Evolutionary conservation across 495 filamentous ascomycete genomes (phyloP).

Genomic region (Penicillium alfredii): DNA sequence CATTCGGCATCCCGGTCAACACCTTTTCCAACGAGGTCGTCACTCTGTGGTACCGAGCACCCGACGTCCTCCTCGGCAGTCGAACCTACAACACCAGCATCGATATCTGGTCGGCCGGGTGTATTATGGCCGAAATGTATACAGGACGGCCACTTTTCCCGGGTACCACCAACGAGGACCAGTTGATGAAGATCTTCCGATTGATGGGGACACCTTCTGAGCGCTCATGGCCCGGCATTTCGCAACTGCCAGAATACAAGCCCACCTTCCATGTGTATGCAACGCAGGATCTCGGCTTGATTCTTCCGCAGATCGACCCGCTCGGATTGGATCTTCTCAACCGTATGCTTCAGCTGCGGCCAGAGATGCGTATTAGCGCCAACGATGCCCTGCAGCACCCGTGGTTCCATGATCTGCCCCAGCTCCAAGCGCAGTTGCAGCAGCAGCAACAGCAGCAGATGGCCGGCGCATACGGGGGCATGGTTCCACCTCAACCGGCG

Average conservation of each 20-base stretch:
- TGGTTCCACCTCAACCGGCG: conserved; percentile 35
- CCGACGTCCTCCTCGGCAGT: conserved; percentile 84
- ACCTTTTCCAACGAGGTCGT: conserved; percentile 98
- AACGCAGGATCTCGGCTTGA: conserved; percentile 81
- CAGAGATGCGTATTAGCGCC: conserved; percentile 85
- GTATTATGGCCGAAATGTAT: conserved; percentile 99
- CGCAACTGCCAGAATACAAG: conserved; percentile 90
- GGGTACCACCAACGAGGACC: conserved; percentile 93
- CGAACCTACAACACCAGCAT: conserved; percentile 96
- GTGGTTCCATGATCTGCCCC: conserved; percentile 73
- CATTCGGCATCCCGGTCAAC: conserved; percentile 95
- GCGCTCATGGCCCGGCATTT: conserved; percentile 87
- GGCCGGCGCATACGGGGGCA: conserved; percentile 37
- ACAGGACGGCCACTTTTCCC: conserved; percentile 90
- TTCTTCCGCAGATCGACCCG: conserved; percentile 85
- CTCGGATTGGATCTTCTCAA: conserved; percentile 78
- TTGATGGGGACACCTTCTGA: conserved; percentile 95
- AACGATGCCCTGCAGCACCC: conserved; percentile 77
- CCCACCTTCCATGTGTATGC: conserved; percentile 87
- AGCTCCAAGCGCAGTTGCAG: conserved; percentile 47
- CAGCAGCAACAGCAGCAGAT: conserved; percentile 41
- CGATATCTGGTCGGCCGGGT: conserved; percentile 96
- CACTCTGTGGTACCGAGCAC: conserved; percentile 92
- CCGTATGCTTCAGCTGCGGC: conserved; percentile 86
- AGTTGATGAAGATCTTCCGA: conserved; percentile 90